These are phyloP conservation scores for Lophiostoma macrostomum DNA, from an alignment of 495 filamentous ascomycete genomes.

Conservation along the genomic window DNA sequence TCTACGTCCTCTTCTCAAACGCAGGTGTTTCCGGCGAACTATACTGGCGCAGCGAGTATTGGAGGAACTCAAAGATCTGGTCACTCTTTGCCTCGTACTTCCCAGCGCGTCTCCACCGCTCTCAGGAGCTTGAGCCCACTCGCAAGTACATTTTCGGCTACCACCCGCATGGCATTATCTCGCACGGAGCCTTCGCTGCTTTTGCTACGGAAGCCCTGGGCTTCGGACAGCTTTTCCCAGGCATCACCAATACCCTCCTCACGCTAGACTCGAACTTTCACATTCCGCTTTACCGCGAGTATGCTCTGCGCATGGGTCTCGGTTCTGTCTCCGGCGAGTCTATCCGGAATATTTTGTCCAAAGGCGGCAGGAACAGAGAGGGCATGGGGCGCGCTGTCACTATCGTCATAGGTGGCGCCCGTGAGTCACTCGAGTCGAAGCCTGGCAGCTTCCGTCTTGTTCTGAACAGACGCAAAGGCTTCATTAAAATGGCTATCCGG, in stretches of 20 bases:
- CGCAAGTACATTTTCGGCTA: slow-evolving; percentile 98
- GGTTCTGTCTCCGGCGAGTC: slow-evolving; percentile 86
- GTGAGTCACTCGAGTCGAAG: slow-evolving; percentile 83
- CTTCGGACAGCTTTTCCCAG: slow-evolving; percentile 85
- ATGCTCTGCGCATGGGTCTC: slow-evolving; percentile 79
- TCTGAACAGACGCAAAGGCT: slow-evolving; percentile 79
- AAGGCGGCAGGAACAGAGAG: slow-evolving; percentile 71
- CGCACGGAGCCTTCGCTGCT: slow-evolving; percentile 87
- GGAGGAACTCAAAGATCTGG: slow-evolving; percentile 78
- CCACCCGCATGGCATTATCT: slow-evolving; percentile 96
- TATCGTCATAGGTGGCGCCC: slow-evolving; percentile 89
- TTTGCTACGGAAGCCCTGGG: slow-evolving; percentile 90
- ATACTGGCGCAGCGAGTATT: slow-evolving; percentile 65
- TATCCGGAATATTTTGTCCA: slow-evolving; percentile 78
- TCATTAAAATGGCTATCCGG: slow-evolving; percentile 87
- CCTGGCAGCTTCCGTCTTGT: slow-evolving; percentile 73
- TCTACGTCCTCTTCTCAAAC: slow-evolving; percentile 77
- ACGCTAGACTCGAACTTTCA: slow-evolving; percentile 94
- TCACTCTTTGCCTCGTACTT: slow-evolving; percentile 89
- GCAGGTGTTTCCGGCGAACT: slow-evolving; percentile 70
- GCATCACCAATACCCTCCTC: slow-evolving; percentile 89
- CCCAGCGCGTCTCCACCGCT: slow-evolving; percentile 82
- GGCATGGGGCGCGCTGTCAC: slow-evolving; percentile 97
- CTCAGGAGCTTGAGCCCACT: slow-evolving; percentile 69
- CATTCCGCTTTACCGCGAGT: slow-evolving; percentile 91